A percentile compares a stretch with the other conserved stretches of the same genome.
Evolutionary conservation across 805 yeast genomes (phyloP).

Genomic region (Yarrowia sp.): DNA sequence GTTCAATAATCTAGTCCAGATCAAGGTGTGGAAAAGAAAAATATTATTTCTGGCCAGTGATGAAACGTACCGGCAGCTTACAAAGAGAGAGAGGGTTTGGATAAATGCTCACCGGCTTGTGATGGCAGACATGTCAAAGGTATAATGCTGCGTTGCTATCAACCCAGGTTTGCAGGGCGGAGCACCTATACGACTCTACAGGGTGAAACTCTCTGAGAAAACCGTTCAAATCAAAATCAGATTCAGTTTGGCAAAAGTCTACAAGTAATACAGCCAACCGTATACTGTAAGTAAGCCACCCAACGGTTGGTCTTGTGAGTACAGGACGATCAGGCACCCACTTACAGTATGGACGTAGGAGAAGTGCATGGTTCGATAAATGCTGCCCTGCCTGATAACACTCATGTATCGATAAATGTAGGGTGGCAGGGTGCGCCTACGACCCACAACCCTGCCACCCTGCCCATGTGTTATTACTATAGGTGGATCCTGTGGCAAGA

Average conservation of each 20-base stretch:
- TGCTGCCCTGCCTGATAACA: background rate
- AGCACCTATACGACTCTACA: background rate
- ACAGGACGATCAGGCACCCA: conserved; percentile 4
- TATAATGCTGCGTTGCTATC: background rate
- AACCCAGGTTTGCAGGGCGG: background rate
- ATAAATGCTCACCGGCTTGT: background rate
- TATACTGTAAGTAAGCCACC: too few species aligned
- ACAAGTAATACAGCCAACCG: too few species aligned
- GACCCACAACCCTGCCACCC: too few species aligned
- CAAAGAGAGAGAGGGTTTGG: background rate
- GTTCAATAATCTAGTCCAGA: conserved; percentile 9
- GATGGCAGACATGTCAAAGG: background rate
- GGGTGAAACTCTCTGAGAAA: background rate
- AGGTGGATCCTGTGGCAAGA: conserved; percentile 5
- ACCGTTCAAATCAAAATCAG: background rate
- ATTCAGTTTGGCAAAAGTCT: background rate
- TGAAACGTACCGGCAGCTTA: background rate
- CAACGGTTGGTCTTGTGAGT: conserved; percentile 13
- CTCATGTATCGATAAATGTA: too few species aligned
- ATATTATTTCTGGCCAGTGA: background rate
- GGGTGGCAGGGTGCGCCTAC: too few species aligned
- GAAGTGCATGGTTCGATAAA: too few species aligned
- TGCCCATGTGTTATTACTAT: too few species aligned
- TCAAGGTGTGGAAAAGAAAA: background rate
- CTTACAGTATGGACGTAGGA: too few species aligned